Evolutionary conservation across 1,139 yeast genomes (phyloP), one percentile per base, ranked within the genome.

Genomic region (Cylindricascospora bacillispora): DNA sequence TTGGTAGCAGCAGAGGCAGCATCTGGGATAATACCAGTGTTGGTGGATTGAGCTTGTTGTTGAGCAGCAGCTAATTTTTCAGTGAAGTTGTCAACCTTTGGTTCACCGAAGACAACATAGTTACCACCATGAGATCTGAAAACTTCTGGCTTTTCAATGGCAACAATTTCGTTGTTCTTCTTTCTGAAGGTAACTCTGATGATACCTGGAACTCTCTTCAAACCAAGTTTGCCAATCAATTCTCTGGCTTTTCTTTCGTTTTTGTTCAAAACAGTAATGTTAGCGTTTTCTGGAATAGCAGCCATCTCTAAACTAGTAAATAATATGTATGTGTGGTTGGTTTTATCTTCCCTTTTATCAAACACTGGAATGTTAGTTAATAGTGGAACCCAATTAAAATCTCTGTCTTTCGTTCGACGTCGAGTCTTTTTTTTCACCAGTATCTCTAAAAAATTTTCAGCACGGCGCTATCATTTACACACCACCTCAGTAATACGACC

Each of bases 181-280:
- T 82, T 89, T 67, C 81, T 83, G 73, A 89, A 79, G 48, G 95
- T 85, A 54, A 89, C 98, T 68, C 98, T 81, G 61, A 82, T 67
- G 58, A 89, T 81, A 50, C 94, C 95, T 59, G 80, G 78, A 57
- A 89, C 73, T 65, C 74, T 83, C 73, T 82, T 83, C 65, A 89
- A 72, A 62, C 81, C 83, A 54, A 86, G 73, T 68, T 86, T 86
- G 65, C 76, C 67, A 65, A 89, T 78, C 56, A 78, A 63, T 59
- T 80, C 86, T 68, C 93, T 80, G 54, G 98, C 95, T 70, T 86
- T 85, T 74, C 82, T 81, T 68, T 86, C 95, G 65, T 82, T 79
- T 67, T 80, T 82, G 58, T 89, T 70, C 63, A 80, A 67, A 59
- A 86, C 70, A 56, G 77, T 67, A 56, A 85, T 89, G 60, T 75